Base-by-base conservation (phyloP, 345 rosid genomes). In the Durio zibethinus region DNA sequence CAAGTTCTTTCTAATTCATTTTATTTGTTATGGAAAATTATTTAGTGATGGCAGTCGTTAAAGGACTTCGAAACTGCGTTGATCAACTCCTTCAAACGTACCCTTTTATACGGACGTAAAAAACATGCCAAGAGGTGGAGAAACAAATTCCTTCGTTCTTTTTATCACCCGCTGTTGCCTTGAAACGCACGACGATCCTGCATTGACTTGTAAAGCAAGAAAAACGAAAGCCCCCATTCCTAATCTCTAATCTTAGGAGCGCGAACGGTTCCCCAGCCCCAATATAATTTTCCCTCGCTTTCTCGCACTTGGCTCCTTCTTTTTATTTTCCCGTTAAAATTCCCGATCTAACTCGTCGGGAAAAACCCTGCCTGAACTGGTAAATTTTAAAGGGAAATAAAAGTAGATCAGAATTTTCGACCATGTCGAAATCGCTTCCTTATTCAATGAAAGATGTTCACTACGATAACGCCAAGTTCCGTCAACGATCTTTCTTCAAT, bases 391-490 rank as follows among this genome's bases (percentile, higher is more conserved):
- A 27, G 36, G 27, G 40, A 70, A 31, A 71, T 47, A 11, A 29
- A 23, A 69, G n/a, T 75, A 40, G 45, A 40, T 48, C 77, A n/a
- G 57, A 78, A 21, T n/a, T 36, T 72, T 83, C 73, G 48, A 87
- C 31, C 42, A 93, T 93, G 97, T 88, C 95, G 85, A 86, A 87
- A 48, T 81, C 92, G 38, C 86, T 92, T 42, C 97, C 97, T 12
- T 91, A 89, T 80, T 92, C 99, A 9, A 80, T 84, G 83, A 92
- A 87, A 87, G 98, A 96, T 88, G 80, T 96, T 47, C 86, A 90
- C 78, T 93, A 93, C 86, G 99, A 93, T 79, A 92, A 93, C 84
- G 98, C 95, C 85, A 96, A 96, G 90, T 93, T 92, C 81, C 94
- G 93, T 76, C 95, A 86, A 65, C 94, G 99, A 73, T 91, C 94